Evolutionary conservation across 352 stramenopile species (phyloP).

Genomic region (Globisporangium okanoganense): DNA sequence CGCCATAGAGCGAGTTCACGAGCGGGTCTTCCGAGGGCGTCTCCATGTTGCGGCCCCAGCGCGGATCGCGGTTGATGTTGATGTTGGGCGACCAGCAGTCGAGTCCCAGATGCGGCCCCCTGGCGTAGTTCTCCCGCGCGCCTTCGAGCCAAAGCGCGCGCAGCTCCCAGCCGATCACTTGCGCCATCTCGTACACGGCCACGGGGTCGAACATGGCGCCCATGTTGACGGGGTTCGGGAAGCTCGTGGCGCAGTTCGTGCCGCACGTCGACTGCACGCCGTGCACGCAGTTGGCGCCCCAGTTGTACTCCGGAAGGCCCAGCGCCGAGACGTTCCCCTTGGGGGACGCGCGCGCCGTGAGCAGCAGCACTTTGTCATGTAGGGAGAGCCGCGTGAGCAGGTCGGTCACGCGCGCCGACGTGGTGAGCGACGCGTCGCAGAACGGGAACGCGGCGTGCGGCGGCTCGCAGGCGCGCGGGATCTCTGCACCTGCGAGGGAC

Average conservation of each 20-base stretch:
- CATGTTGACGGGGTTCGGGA: slow-evolving; percentile 89
- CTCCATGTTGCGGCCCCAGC: slow-evolving; percentile 94
- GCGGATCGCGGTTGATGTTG: slow-evolving; percentile 93
- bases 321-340: slow-evolving; percentile 75
- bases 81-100: slow-evolving; percentile 95
- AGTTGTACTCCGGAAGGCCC: slow-evolving; percentile 89
- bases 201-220: slow-evolving; percentile 85
- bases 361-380: slow-evolving; percentile 62
- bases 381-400: slow-evolving; percentile 70
- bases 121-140: slow-evolving; percentile 60
- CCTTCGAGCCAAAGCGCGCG: slow-evolving; percentile 77
- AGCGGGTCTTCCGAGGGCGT: slow-evolving; percentile 92
- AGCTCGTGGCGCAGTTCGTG: slow-evolving; percentile 82
- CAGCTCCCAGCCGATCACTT: slow-evolving; percentile 84
- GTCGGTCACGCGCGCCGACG: slow-evolving; percentile 63
- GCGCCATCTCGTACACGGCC: slow-evolving; percentile 77
- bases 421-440: slow-evolving; percentile 70
- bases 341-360: slow-evolving; percentile 67
- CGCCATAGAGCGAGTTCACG: slow-evolving; percentile 89
- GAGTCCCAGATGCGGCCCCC: slow-evolving; percentile 70
- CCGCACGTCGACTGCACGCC: slow-evolving; percentile 85
- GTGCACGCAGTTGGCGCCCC: slow-evolving; percentile 93
- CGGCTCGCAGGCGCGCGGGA: slow-evolving; percentile 51
- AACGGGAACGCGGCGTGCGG: slow-evolving; percentile 49
- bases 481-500: slow-evolving; percentile 11